Evolutionary conservation across 306 rosid species (phyloP).

Genomic region (Glycine soja): DNA sequence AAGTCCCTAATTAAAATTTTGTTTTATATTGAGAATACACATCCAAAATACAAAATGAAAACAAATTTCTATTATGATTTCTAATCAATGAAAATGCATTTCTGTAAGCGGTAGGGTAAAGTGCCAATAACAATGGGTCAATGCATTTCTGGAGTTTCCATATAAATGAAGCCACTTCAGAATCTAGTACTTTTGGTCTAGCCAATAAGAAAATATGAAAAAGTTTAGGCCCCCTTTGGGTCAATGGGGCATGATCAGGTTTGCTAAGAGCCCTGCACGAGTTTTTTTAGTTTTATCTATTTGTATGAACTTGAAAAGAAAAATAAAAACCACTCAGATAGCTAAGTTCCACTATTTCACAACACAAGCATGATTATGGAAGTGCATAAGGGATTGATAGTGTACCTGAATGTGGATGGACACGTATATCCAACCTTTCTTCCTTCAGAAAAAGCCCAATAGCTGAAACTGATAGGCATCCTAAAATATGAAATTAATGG

Average conservation of each 20-base stretch:
- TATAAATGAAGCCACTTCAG: no score
- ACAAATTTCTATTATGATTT: no score
- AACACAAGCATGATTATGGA: conserved; percentile 38
- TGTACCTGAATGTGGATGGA: conserved; percentile 57
- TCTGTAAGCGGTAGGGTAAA: no score
- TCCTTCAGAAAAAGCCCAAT: conserved; percentile 82
- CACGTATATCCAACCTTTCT: conserved; percentile 48
- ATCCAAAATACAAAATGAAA: no score
- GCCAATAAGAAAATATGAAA: conserved; percentile 34
- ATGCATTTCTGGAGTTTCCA: no score
- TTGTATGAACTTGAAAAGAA: conserved; percentile 29
- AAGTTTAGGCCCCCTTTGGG: conserved; percentile 27
- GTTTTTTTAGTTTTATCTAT: conserved; percentile 33
- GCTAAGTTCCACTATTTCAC: conserved; percentile 35
- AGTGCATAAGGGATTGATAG: conserved; percentile 42
- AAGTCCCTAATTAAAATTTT: no score
- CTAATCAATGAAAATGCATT: no score
- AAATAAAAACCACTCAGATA: background rate
- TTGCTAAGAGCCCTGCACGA: conserved; percentile 37
- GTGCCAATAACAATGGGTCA: no score
- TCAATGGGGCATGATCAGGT: conserved; percentile 1
- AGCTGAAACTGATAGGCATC: no score
- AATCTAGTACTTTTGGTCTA: conserved; percentile 50
- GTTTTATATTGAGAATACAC: no score
- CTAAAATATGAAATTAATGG: no score